Conservation (phyloP, 352 stramenopile species). For the Globisporangium sylvaticum region DNA sequence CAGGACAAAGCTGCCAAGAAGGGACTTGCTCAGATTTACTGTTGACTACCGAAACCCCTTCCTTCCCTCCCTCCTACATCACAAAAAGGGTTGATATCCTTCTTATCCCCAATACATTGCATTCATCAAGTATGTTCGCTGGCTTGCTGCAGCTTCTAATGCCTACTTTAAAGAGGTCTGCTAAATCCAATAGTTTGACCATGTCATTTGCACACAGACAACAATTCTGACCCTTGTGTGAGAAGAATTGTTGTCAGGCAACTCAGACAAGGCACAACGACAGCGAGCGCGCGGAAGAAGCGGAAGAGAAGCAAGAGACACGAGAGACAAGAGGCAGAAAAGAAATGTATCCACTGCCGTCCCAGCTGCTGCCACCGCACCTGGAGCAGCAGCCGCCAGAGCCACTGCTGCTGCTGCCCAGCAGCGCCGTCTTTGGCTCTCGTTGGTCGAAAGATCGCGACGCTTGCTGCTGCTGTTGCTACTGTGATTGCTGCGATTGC, state of each 20-base stretch:
- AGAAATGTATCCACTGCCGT: background rate
- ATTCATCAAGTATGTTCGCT: too few relatives aligned
- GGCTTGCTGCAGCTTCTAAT: too few relatives aligned
- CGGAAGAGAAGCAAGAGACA: background rate
- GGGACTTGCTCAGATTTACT: background rate
- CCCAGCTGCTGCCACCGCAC: too few relatives aligned
- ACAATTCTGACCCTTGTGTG: too few relatives aligned
- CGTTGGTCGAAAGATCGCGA: background rate
- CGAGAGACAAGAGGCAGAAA: background rate
- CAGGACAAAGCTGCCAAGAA: background rate
- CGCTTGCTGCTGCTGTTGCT: background rate
- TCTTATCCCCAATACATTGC: too few relatives aligned
- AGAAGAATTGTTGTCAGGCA: too few relatives aligned
- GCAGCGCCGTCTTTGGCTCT: background rate
- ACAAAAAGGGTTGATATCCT: background rate
- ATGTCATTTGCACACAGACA: background rate
- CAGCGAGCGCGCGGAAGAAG: background rate
- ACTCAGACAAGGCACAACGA: too few relatives aligned
- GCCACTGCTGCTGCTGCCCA: too few relatives aligned
- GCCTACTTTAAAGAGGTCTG: too few relatives aligned
- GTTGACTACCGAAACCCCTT: background rate
- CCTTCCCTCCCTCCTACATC: background rate
- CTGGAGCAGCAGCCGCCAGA: background rate
- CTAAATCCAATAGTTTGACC: too few relatives aligned
- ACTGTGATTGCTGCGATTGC: background rate